Conservation (phyloP, 768 basidiomycete species). For the Mrakia gelida region DNA sequence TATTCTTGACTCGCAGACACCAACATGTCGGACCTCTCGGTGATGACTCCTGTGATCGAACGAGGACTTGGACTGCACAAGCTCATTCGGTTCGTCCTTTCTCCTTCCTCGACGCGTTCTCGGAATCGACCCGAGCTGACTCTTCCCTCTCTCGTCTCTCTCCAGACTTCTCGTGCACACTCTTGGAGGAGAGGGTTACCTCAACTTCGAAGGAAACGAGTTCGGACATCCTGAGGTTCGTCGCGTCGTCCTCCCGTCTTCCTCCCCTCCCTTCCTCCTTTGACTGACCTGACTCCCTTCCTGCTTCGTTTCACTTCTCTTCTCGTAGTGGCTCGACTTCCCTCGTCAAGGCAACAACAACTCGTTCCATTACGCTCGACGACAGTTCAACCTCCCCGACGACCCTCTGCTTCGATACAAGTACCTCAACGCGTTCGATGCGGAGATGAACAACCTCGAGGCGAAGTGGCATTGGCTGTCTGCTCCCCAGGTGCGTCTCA, state of each 20-base stretch:
- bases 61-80: slow-evolving; percentile 92
- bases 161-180: slow-evolving; percentile 78
- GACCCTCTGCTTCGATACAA: slow-evolving; percentile 80
- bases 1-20: slow-evolving; percentile 57
- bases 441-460: slow-evolving; percentile 82
- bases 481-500: slow-evolving; percentile 64
- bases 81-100: slow-evolving; percentile 76
- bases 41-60: slow-evolving; percentile 76
- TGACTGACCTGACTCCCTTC: no score
- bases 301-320: background rate
- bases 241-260: slow-evolving; percentile 4
- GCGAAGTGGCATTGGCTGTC: slow-evolving; percentile 78
- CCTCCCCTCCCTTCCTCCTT: background rate
- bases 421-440: slow-evolving; percentile 90
- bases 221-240: slow-evolving; percentile 94
- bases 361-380: slow-evolving; percentile 93
- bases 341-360: slow-evolving; percentile 92
- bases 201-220: slow-evolving; percentile 97
- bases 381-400: slow-evolving; percentile 94
- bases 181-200: slow-evolving; percentile 92
- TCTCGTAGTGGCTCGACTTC: slow-evolving; percentile 91
- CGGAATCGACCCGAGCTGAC: background rate
- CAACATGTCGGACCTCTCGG: slow-evolving; percentile 83
- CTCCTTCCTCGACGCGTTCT: background rate
- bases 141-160: background rate